Evolutionary conservation across 2,329 filamentous ascomycete genomes (phyloP).

Genomic region (Acarospora socialis): DNA sequence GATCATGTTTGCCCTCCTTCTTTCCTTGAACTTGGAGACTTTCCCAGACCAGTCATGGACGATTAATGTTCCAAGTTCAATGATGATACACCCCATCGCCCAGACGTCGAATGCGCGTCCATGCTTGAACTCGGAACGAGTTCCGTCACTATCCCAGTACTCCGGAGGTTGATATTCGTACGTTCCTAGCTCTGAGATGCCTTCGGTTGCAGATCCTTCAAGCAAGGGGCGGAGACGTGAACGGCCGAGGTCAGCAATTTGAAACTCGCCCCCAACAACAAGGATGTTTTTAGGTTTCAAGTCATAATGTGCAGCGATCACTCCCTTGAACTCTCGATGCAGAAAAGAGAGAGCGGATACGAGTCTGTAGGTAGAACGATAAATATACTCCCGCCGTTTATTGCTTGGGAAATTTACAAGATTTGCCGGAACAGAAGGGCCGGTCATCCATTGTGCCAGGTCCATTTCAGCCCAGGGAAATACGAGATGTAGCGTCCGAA

Average conservation of each 20-base stretch:
- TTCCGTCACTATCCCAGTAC: slow-evolving; percentile 5
- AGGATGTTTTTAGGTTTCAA: slow-evolving; percentile 10
- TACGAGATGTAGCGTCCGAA: slow-evolving; percentile 7
- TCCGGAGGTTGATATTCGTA: slow-evolving; percentile 10
- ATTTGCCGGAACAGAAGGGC: slow-evolving; percentile 3
- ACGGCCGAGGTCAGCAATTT: slow-evolving; percentile 9
- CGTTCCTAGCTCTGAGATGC: slow-evolving; percentile 5
- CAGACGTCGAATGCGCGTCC: slow-evolving; percentile 9
- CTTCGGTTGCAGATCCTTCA: slow-evolving; percentile 8
- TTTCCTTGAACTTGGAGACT: slow-evolving; percentile 1
- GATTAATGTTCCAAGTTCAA: slow-evolving; percentile 7
- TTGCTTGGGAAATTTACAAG: not conserved
- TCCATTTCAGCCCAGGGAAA: slow-evolving; percentile 10
- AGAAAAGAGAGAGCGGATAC: slow-evolving; percentile 8
- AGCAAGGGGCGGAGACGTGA: slow-evolving; percentile 8
- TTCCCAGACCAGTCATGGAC: slow-evolving; percentile 4
- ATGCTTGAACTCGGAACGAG: slow-evolving; percentile 5
- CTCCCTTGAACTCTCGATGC: slow-evolving; percentile 6
- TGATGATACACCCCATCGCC: slow-evolving; percentile 8
- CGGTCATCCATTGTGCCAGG: slow-evolving; percentile 8
- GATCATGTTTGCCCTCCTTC: slow-evolving; percentile 4
- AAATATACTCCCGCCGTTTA: slow-evolving; percentile 4
- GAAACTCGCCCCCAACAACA: slow-evolving; percentile 4
- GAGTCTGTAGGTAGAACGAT: slow-evolving; percentile 8
- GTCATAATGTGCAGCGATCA: slow-evolving; percentile 8